phyloP scores from a whole-genome alignment of 192 early-diverging fungal genomes.

The Podila clonocystis region DNA sequence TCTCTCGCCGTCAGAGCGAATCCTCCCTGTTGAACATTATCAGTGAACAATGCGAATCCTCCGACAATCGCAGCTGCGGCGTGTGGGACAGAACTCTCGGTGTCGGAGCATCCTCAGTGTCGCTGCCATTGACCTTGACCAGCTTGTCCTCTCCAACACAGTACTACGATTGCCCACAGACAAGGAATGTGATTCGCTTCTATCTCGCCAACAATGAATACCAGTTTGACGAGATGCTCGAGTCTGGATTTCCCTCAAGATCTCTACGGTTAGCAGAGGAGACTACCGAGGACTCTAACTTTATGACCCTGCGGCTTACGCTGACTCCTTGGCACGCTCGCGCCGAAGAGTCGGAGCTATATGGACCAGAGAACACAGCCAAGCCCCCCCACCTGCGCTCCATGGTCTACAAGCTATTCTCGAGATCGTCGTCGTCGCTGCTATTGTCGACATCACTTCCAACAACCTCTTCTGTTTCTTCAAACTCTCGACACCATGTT shows the following conservation, averaged over 20 bases:
- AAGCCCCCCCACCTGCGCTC: conserved; percentile 6
- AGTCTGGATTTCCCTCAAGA: conserved; percentile 39
- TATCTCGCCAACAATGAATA: conserved; percentile 14
- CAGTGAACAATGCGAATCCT: not conserved
- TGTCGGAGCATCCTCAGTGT: not conserved
- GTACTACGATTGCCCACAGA: conserved; percentile 22
- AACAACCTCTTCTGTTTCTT: not conserved
- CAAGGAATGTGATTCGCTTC: conserved; percentile 13
- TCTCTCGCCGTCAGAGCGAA: conserved; percentile 21
- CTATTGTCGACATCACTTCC: not conserved
- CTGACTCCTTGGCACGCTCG: conserved; percentile 55
- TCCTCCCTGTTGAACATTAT: conserved; percentile 15
- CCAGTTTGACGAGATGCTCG: conserved; percentile 51
- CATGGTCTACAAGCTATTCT: conserved; percentile 36
- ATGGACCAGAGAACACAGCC: conserved; percentile 20
- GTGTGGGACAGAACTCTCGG: not conserved
- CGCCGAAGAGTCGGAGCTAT: conserved; percentile 47
- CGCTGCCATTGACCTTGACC: not conserved
- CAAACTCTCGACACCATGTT: not conserved
- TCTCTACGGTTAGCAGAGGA: conserved; percentile 10
- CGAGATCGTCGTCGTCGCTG: conserved; percentile 7
- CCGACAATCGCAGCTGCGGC: not conserved
- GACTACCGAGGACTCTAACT: conserved; percentile 12
- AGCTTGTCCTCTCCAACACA: conserved; percentile 28
- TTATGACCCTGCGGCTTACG: conserved; percentile 50